Percentiles rank a stretch among this genome's conserved stretches.
phyloP scores from a whole-genome alignment of 2,329 filamentous ascomycete species.

The Aureobasidium mangrovei region DNA sequence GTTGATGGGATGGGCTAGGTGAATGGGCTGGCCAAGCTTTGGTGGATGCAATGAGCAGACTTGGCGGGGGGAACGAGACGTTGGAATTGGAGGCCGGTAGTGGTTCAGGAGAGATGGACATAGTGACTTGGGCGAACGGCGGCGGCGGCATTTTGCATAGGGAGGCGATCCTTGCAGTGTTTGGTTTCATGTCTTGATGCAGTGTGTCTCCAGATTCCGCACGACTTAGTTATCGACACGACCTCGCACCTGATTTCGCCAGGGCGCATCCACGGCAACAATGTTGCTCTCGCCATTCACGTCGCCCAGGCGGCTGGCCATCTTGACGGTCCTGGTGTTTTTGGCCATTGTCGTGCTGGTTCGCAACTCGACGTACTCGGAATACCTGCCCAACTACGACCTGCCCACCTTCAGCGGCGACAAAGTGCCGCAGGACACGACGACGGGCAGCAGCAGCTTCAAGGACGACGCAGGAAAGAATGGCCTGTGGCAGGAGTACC shows the following conservation, averaged over 20 bases:
- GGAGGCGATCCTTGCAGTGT: no score
- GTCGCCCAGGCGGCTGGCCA: conserved; percentile 31
- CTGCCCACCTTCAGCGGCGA: conserved; percentile 10
- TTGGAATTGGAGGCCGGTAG: neutral
- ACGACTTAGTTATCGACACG: no score
- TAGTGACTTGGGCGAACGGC: neutral
- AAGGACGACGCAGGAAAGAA: neutral
- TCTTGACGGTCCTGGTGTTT: conserved; percentile 30
- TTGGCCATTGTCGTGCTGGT: conserved; percentile 21
- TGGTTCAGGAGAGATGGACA: neutral
- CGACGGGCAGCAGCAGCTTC: conserved; percentile 6
- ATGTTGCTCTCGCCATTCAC: conserved; percentile 22
- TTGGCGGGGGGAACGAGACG: conserved; percentile 1
- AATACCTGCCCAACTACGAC: conserved; percentile 20
- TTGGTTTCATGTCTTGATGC: neutral
- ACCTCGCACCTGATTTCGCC: no score
- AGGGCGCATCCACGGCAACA: neutral
- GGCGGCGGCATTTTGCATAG: neutral
- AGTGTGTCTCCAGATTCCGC: no score
- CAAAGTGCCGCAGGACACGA: neutral
- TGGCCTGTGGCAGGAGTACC: conserved; percentile 8
- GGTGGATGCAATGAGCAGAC: neutral
- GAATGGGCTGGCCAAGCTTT: no score
- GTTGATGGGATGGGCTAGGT: no score
- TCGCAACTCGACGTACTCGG: conserved; percentile 18